Conservation (phyloP, 805 yeast species). For the Candida boidinii region DNA sequence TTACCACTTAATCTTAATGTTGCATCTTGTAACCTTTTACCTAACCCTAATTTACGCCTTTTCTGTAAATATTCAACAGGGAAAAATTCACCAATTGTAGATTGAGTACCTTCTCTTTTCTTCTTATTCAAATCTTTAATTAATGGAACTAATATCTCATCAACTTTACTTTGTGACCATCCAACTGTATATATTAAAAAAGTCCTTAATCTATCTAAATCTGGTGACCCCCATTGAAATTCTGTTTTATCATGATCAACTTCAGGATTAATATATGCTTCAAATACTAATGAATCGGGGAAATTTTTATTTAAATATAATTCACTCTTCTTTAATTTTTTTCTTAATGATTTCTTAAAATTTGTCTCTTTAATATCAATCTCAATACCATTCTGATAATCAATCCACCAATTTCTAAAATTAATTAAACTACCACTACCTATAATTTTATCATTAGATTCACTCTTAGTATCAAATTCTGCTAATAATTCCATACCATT, state of each 20-base stretch:
- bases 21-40: constrained; percentile 57
- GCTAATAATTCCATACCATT: constrained; percentile 84
- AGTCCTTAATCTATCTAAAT: constrained; percentile 66
- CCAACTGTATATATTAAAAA: constrained; percentile 65
- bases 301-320: constrained; percentile 51
- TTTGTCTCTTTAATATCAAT: constrained; percentile 33
- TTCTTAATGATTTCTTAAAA: constrained; percentile 50
- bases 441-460: neutral
- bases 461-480: constrained; percentile 46
- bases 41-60: constrained; percentile 38
- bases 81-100: constrained; percentile 59
- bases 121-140: constrained; percentile 69
- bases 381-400: constrained; percentile 30
- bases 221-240: constrained; percentile 88
- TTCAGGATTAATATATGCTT: constrained; percentile 73
- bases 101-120: constrained; percentile 44
- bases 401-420: constrained; percentile 52
- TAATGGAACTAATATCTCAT: constrained; percentile 79
- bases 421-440: constrained; percentile 16
- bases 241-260: constrained; percentile 74
- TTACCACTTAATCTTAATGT: constrained; percentile 35
- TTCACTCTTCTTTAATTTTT: constrained; percentile 42
- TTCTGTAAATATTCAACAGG: constrained; percentile 46
- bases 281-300: constrained; percentile 60
- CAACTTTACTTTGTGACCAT: constrained; percentile 71